phyloP scores from a whole-genome alignment of 371 early-diverging fungal genomes.

The Mucor ambiguus region DNA sequence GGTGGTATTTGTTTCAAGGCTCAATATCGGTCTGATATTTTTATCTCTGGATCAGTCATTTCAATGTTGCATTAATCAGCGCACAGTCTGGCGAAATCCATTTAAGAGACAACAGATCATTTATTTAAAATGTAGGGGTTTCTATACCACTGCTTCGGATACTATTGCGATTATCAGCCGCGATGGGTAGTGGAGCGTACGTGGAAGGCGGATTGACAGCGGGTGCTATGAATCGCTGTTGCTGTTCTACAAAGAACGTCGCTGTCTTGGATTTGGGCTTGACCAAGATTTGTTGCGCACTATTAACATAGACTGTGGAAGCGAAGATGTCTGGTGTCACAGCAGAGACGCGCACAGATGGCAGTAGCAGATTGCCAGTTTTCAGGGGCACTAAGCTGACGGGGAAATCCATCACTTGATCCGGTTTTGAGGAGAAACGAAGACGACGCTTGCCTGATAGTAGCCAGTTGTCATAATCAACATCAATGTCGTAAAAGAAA shows the following conservation, averaged over 20 bases:
- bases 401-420: conserved; percentile 53
- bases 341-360: conserved; percentile 56
- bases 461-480: conserved; percentile 73
- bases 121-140: neutral
- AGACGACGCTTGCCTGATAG: conserved; percentile 67
- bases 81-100: no score
- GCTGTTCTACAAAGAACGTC: conserved; percentile 70
- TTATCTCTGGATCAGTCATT: neutral
- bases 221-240: conserved; percentile 51
- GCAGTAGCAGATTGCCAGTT: conserved; percentile 66
- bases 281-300: conserved; percentile 66
- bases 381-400: conserved; percentile 66
- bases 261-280: conserved; percentile 68
- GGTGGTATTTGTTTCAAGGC: no score
- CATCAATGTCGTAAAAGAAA: conserved; percentile 68
- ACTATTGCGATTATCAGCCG: neutral
- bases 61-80: neutral
- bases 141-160: neutral
- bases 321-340: conserved; percentile 53
- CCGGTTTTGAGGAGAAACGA: conserved; percentile 63
- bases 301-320: conserved; percentile 63
- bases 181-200: neutral
- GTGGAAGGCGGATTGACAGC: neutral
- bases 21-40: neutral
- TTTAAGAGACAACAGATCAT: neutral